These are phyloP conservation scores for Penicillium alfredii DNA, from an alignment of 495 filamentous ascomycete genomes.

Conservation along the genomic window DNA sequence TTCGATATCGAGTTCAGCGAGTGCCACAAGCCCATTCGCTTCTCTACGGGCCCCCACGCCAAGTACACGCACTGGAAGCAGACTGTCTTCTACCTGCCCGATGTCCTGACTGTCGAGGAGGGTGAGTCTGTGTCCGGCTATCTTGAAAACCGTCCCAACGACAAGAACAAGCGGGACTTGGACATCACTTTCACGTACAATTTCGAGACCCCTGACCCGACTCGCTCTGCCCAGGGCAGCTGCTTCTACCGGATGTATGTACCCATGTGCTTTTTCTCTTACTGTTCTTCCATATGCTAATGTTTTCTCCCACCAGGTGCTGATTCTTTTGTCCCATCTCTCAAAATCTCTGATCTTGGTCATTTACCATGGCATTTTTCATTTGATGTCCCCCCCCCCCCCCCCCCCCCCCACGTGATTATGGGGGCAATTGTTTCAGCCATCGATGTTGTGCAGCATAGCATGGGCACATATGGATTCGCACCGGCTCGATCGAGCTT, in stretches of 20 bases:
- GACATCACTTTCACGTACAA: conserved; percentile 85
- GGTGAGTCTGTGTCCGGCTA: conserved; percentile 66
- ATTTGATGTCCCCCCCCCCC: too few species aligned
- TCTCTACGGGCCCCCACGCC: conserved; percentile 82
- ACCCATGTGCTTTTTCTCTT: not conserved
- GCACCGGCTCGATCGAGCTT: conserved; percentile 20
- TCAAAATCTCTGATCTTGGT: conserved; percentile 15
- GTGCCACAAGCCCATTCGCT: conserved; percentile 80
- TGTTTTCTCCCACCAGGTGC: conserved; percentile 32
- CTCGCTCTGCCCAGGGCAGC: conserved; percentile 58
- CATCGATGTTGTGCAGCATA: conserved; percentile 25
- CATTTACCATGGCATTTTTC: too few species aligned
- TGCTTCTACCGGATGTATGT: conserved; percentile 85
- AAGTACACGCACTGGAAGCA: conserved; percentile 96
- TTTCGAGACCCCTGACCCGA: conserved; percentile 67
- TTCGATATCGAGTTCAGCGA: conserved; percentile 98
- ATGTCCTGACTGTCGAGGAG: conserved; percentile 77
- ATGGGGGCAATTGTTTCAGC: conserved; percentile 11
- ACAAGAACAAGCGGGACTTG: conserved; percentile 88
- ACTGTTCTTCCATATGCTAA: conserved; percentile 20
- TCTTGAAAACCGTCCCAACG: conserved; percentile 79
- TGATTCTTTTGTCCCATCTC: conserved; percentile 27
- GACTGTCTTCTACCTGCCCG: conserved; percentile 83
- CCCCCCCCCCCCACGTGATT: too few species aligned
- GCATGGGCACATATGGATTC: conserved; percentile 24